Evolutionary conservation across 163 green algal genomes (phyloP).

Genomic region (Smithsoniella earleae): DNA sequence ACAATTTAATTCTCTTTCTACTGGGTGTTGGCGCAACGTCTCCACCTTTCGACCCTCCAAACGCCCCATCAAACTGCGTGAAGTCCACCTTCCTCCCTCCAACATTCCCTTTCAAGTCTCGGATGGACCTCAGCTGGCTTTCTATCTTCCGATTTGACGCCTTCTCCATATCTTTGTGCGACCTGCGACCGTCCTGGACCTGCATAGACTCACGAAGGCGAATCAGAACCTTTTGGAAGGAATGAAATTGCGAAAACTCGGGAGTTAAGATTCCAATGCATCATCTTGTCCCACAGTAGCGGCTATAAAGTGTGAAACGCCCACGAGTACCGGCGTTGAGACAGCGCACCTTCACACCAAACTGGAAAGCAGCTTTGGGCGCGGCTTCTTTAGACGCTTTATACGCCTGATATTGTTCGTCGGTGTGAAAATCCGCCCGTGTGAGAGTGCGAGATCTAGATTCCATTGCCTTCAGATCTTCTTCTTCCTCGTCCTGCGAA

Average conservation of each 20-base stretch:
- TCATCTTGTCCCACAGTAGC: too few relatives aligned
- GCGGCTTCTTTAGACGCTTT: slow-evolving; percentile 54
- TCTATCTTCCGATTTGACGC: slow-evolving; percentile 8
- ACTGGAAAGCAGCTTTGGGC: slow-evolving; percentile 70
- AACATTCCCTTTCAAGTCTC: slow-evolving; percentile 2
- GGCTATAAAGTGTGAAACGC: too few relatives aligned
- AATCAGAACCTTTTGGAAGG: not conserved
- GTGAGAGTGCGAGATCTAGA: not conserved
- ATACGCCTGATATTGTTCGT: slow-evolving; percentile 61
- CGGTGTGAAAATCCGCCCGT: slow-evolving; percentile 56
- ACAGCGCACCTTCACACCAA: slow-evolving; percentile 57
- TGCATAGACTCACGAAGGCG: not conserved
- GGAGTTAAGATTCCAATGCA: too few relatives aligned
- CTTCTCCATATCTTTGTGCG: slow-evolving; percentile 27
- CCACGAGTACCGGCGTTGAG: too few relatives aligned
- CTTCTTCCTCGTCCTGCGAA: slow-evolving; percentile 19
- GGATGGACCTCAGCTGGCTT: not conserved
- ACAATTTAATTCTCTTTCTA: not conserved
- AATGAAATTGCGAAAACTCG: too few relatives aligned
- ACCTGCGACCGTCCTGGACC: not conserved
- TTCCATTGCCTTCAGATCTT: slow-evolving; percentile 24
- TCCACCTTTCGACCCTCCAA: not conserved
- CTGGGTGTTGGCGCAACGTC: not conserved
- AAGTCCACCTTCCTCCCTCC: slow-evolving; percentile 21
- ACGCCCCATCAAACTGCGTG: slow-evolving; percentile 26